Conservation (phyloP, 2,329 filamentous ascomycete genomes). For the Esteya vermicola region DNA sequence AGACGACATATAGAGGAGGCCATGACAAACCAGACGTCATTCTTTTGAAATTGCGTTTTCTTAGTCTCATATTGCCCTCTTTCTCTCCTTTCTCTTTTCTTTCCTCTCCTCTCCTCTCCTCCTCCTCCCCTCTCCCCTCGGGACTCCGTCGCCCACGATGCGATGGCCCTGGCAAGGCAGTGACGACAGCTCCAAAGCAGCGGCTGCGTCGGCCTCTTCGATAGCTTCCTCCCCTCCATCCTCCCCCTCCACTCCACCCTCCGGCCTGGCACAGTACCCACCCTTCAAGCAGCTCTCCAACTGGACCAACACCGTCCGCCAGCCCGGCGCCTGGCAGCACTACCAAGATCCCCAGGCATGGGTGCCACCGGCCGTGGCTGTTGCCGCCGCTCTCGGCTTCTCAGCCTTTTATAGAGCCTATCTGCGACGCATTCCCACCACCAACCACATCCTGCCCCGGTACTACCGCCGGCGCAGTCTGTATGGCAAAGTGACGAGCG, state of each 20-base stretch:
- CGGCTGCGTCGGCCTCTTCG: neutral
- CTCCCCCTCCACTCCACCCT: neutral
- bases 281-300: slow-evolving; percentile 9
- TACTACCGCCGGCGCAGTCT: slow-evolving; percentile 65
- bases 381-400: slow-evolving; percentile 37
- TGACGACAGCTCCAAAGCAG: neutral
- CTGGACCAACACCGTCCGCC: slow-evolving; percentile 28
- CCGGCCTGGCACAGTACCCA: neutral
- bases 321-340: slow-evolving; percentile 37
- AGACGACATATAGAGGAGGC: too few relatives aligned
- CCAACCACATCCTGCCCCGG: slow-evolving; percentile 57
- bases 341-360: slow-evolving; percentile 40
- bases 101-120: neutral
- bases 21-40: too few relatives aligned
- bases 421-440: slow-evolving; percentile 69
- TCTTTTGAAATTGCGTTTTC: too few relatives aligned
- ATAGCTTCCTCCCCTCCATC: neutral
- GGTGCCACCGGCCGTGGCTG: slow-evolving; percentile 38
- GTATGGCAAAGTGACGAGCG: slow-evolving; percentile 77
- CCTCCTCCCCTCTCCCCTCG: too few relatives aligned
- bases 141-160: slow-evolving; percentile 9
- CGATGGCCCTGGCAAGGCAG: slow-evolving; percentile 6
- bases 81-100: neutral
- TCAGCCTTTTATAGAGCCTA: slow-evolving; percentile 57
- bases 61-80: too few relatives aligned